Evolutionary conservation across 768 basidiomycete species (phyloP).

Genomic region (Piloderma croceum): DNA sequence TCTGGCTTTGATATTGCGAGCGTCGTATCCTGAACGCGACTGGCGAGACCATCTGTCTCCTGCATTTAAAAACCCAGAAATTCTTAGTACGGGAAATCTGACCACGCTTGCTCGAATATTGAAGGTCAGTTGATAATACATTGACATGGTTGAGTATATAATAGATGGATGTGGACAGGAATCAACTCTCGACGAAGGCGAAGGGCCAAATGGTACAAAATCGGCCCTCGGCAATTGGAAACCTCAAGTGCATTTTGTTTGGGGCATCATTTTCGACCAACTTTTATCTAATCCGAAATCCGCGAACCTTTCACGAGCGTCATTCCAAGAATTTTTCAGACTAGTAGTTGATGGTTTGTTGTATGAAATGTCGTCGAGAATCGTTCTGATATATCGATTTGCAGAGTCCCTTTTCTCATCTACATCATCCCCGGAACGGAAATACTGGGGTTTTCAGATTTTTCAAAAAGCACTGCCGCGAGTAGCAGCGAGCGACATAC

Average conservation of each 20-base stretch:
- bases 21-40: conserved; percentile 49
- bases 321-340: conserved; percentile 88
- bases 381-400: conserved; percentile 7
- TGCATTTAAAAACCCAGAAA: conserved; percentile 66
- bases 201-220: conserved; percentile 39
- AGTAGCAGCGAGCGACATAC: conserved; percentile 58
- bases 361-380: too few species aligned
- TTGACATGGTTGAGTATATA: conserved; percentile 3
- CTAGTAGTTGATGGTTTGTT: conserved; percentile 85
- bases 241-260: conserved; percentile 87
- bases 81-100: conserved; percentile 74
- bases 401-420: conserved; percentile 83
- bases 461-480: conserved; percentile 75
- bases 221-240: conserved; percentile 66
- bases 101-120: conserved; percentile 65
- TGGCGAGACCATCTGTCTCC: conserved; percentile 67
- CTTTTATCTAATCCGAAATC: conserved; percentile 51
- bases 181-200: conserved; percentile 47
- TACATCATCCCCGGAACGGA: conserved; percentile 79
- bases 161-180: conserved; percentile 37
- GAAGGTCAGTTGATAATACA: conserved; percentile 55
- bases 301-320: conserved; percentile 36
- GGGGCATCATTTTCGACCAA: conserved; percentile 76
- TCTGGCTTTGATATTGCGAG: conserved; percentile 66
- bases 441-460: conserved; percentile 94